These are phyloP conservation scores for Penicillium sp. DNA, from an alignment of 2,329 filamentous ascomycete species.

Conservation along the genomic window DNA sequence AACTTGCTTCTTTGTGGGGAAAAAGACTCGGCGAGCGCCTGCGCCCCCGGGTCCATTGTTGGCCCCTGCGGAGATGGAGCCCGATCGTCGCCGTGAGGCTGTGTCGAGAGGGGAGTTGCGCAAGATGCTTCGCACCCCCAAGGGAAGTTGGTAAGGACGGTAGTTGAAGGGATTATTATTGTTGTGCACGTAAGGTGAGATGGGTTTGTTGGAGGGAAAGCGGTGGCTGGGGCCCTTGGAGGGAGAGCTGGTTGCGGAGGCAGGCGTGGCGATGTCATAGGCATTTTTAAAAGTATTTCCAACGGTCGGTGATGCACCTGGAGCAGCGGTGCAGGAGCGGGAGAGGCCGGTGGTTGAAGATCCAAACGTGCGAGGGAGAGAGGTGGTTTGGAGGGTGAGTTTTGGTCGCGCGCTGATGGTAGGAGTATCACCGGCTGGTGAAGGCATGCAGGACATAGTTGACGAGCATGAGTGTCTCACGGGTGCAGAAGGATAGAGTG, in stretches of 20 bases:
- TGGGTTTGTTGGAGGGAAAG: constrained; percentile 26
- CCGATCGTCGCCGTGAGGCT: constrained; percentile 39
- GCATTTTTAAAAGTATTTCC: constrained; percentile 65
- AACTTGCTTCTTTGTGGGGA: constrained; percentile 60
- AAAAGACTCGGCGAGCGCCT: constrained; percentile 41
- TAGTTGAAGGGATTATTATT: constrained; percentile 16
- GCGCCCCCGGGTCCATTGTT: constrained; percentile 32
- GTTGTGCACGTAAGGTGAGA: constrained; percentile 30
- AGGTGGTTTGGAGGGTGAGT: constrained; percentile 61
- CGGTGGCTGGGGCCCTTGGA: constrained; percentile 28
- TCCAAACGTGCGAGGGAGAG: constrained; percentile 53
- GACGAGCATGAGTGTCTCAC: constrained; percentile 4
- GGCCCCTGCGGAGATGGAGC: constrained; percentile 36
- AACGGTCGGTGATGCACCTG: constrained; percentile 57
- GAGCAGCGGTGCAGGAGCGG: constrained; percentile 51
- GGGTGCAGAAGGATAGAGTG: constrained; percentile 9
- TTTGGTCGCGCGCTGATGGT: constrained; percentile 52
- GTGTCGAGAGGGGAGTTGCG: constrained; percentile 48
- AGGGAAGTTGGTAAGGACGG: constrained; percentile 43
- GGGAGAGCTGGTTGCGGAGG: constrained; percentile 40
- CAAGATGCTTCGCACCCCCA: constrained; percentile 49
- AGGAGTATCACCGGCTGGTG: constrained; percentile 16
- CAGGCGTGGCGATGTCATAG: constrained; percentile 49
- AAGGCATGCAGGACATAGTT: constrained; percentile 23
- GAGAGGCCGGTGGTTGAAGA: constrained; percentile 55